Evolutionary conservation across 768 basidiomycete genomes (phyloP), one percentile per base, ranked within the genome.

Genomic region (Leccinellum luteum): DNA sequence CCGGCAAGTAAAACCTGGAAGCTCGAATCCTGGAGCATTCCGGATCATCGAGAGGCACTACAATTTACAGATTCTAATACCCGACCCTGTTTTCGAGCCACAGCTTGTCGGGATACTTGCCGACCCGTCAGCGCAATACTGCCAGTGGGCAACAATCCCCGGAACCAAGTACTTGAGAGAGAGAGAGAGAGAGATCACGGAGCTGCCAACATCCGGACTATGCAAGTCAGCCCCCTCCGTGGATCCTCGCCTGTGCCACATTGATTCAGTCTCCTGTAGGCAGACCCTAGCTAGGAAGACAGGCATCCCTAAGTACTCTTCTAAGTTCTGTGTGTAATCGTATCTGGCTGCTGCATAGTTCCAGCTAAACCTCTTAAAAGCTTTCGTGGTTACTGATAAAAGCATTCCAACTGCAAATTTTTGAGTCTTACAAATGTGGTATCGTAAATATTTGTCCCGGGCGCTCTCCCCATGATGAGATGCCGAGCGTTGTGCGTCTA

Each of bases 381-480:
- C 25, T 25, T 25, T 25, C 25, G 25, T n/a, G n/a, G n/a, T n/a
- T n/a, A 25, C 25, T 25, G 25, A 25, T 25, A 4, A 25, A 25
- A 25, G 25, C 25, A 25, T 25, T 25, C 25, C 34, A 15, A 35
- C 34, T 3, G 6, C 6, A 35, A 35, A 35, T 10, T 35, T 35
- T 15, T 25, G 25, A 25, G 25, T 25, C 25, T 25, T 25, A 25
- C 25, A 25, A 25, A 25, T n/a, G n/a, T n/a, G n/a, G n/a, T n/a
- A n/a, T n/a, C n/a, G n/a, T n/a, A 27, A 44, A 21, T 48, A 35
- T 57, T 57, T 61, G 44, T 50, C 21, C 48, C 4, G 55, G 48
- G 66, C 65, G 65, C 63, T 50, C 14, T 0, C 17, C 31, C 8
- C 7, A 41, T 28, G 30, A 44, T 13, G 45, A 21, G 43, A 44